Evolutionary conservation across 73 alveolate genomes (phyloP).

Genomic region (Tetrahymena borealis): DNA sequence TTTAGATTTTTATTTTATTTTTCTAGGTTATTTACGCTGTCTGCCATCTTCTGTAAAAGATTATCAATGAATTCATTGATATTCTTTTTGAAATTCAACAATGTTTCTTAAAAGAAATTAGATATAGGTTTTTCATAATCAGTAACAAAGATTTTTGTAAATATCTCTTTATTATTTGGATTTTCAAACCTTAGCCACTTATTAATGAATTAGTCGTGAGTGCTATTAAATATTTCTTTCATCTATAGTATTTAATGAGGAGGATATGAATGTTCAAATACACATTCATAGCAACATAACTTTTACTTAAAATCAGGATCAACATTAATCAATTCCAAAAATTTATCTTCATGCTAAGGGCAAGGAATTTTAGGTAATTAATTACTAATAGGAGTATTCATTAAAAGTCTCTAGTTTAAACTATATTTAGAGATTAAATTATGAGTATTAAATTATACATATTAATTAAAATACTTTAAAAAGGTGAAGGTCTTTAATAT

Average conservation of each 20-base stretch:
- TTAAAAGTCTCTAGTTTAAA: too few species aligned
- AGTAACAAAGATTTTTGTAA: not conserved
- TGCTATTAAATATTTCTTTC: not conserved
- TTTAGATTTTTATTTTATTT: not conserved
- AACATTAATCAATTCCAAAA: not conserved
- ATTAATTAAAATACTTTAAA: too few species aligned
- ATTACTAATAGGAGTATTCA: too few species aligned
- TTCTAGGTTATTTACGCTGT: not conserved
- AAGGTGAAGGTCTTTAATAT: too few species aligned
- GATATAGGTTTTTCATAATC: not conserved
- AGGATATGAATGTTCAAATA: not conserved
- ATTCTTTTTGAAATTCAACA: not conserved
- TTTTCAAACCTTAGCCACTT: not conserved
- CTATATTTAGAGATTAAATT: too few species aligned
- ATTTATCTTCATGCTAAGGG: not conserved
- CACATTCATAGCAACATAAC: not conserved
- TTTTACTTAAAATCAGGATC: not conserved
- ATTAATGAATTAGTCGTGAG: not conserved
- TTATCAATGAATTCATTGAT: not conserved
- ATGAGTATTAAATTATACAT: too few species aligned
- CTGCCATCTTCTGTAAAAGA: not conserved
- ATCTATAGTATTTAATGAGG: not conserved
- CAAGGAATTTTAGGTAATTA: not conserved
- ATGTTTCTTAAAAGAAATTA: not conserved
- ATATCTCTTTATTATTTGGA: not conserved